Base-by-base conservation (phyloP, 1,284 basidiomycete species). In the Kwoniella shivajii region DNA sequence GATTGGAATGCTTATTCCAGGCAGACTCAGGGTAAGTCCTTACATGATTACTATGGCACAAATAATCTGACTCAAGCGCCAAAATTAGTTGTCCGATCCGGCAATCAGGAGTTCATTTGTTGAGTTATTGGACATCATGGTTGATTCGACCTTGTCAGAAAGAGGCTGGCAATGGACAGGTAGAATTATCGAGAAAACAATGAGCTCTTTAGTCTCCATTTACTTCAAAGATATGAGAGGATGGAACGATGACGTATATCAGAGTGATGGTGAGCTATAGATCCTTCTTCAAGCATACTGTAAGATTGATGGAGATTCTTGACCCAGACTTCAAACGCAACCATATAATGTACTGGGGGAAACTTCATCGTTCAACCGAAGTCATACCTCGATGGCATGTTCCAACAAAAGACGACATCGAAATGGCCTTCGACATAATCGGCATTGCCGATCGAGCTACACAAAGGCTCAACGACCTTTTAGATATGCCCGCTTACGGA, bases 341-440 rank as follows among this genome's bases (percentile, higher is more conserved):
- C 57, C 88, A 93, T 67, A 88, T 87, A 59, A 78, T 84, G 9
- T 83, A 86, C 56, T 97, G 94, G 93, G 94, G 94, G 27, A 85
- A 85, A 60, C 79, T 90, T 56, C 93, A 89, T 77, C 84, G 89
- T 54, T 81, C 87, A 6, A 83, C 87, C 63, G 89, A 96, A 51
- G 87, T 93, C 46, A 83, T 86, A 59, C 84, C 95, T 22, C 85
- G 90, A 59, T 99, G 96, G 95, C 92, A 95, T 70, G 83, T 69
- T 0, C 78, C 78, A 0, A 54, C 56, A 2, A 61, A 61, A 6
- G 65, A 64, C 4, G 71, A 99, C 75, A 84, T 98, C 59, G 83
- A 83, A 31, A 90, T 97, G 71, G 86, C 88, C 2, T 76, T 98
- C 41, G 86, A 92, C 56, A 82, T 95, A 18, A 77, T 95, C n/a